These are phyloP conservation scores for Gossypium trilobum DNA, from an alignment of 441 rosid genomes.

Conservation along the genomic window DNA sequence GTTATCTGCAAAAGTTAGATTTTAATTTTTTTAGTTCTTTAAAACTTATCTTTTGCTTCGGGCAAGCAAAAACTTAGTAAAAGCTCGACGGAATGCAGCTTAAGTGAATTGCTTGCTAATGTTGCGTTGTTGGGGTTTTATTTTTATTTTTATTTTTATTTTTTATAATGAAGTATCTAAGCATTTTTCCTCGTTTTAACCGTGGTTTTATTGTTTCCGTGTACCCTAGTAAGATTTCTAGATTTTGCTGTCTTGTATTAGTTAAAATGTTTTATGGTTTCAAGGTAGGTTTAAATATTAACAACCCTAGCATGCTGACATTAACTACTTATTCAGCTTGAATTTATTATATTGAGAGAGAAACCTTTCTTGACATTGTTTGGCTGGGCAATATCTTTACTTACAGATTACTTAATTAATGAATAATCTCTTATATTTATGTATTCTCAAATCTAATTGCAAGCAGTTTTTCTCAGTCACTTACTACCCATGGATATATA, in stretches of 20 bases:
- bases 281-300: not conserved
- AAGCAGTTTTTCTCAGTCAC: not conserved
- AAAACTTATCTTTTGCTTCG: not conserved
- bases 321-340: not conserved
- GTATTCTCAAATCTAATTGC: not conserved
- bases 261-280: not conserved
- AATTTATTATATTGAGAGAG: not conserved
- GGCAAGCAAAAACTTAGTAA: not conserved
- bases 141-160: too few relatives aligned
- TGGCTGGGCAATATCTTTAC: not conserved
- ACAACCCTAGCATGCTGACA: not conserved
- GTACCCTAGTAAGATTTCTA: too few relatives aligned
- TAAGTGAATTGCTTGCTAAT: not conserved
- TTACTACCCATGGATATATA: not conserved
- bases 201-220: not conserved
- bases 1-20: not conserved
- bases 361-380: not conserved
- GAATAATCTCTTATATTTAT: not conserved
- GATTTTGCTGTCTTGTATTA: too few relatives aligned
- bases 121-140: not conserved
- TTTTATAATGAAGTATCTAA: not conserved
- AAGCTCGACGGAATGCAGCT: not conserved
- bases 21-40: not conserved
- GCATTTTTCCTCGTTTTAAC: not conserved
- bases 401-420: not conserved